Evolutionary conservation across 768 basidiomycete genomes (phyloP), one percentile per base, ranked within the genome.

Genomic region (Trametes gibbosa): DNA sequence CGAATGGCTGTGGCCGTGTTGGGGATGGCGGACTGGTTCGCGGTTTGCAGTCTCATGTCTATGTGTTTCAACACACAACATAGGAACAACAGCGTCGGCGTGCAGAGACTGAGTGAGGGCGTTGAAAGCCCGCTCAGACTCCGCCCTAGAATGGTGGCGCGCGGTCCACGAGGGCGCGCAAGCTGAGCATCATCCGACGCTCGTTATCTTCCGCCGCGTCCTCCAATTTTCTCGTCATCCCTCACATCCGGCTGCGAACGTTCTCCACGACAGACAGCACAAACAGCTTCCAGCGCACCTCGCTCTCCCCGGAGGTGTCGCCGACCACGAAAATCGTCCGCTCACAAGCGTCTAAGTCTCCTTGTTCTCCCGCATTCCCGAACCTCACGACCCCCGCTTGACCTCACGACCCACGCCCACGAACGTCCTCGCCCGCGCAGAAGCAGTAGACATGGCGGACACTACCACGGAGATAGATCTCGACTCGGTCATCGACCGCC

Each of bases 401-500:
- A 49, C 54, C 58, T 64, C 61, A 67, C 67, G 67, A 69, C 64
- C 55, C 45, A 45, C 51, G 54, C 50, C 34, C 53, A 53, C 52
- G 56, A 50, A 56, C 41, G 27, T 32, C 52, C 53, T 27, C 34
- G 50, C 64, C 53, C 23, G 35, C 37, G 50, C 54, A 42, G 32
- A 72, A 39, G 32, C 35, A 48, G 25, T 48, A 48, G 68, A 46
- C 56, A 91, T 91, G 90, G 85, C 89, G 70, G 90, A 92, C 69
- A 79, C 86, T 66, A 77, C 84, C 61, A 89, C 89, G 72, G 96
- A 98, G 75, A 96, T 99, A 77, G 96, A 99, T 84, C 85, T 98
- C 63, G 96, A 99, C 82, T 95, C 94, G 75, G 94, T 99, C 81
- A 98, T 99, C 71, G 96, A 98, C 86, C 84, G 95, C 62, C 82